phyloP scores from a whole-genome alignment of 495 filamentous ascomycete genomes.

The Pseudevernia furfuracea region DNA sequence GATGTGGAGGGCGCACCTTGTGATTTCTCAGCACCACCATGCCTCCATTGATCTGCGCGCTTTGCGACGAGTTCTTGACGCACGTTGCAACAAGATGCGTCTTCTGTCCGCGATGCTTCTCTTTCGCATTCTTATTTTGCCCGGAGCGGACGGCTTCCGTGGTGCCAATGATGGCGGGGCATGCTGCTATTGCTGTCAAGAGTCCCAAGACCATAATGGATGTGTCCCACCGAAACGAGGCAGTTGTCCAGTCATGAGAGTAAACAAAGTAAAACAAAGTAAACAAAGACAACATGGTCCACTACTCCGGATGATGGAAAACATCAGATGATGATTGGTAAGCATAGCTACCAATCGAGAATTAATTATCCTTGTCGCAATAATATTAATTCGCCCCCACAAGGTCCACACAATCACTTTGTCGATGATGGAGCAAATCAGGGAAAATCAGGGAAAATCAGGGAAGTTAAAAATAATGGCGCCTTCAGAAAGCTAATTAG shows the following conservation, averaged over 20 bases:
- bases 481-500: neutral
- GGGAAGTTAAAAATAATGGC: neutral
- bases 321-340: neutral
- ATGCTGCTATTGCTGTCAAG: slow-evolving; percentile 43
- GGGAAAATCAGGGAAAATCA: too few species aligned
- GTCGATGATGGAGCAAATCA: neutral
- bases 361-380: neutral
- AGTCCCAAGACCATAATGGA: slow-evolving; percentile 27
- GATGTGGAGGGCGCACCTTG: slow-evolving; percentile 27
- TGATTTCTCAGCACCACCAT: slow-evolving; percentile 40
- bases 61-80: slow-evolving; percentile 30
- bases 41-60: slow-evolving; percentile 37
- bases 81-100: slow-evolving; percentile 42
- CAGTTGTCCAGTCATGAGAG: too few species aligned
- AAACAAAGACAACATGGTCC: neutral
- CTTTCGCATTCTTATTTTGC: slow-evolving; percentile 38
- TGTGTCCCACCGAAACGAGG: neutral
- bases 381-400: neutral
- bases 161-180: slow-evolving; percentile 44
- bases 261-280: too few species aligned
- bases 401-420: neutral
- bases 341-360: neutral
- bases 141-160: slow-evolving; percentile 45
- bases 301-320: neutral
- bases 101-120: slow-evolving; percentile 43